Evolutionary conservation across 75 land plant species (phyloP).

Genomic region (Cryptomeria japonica): DNA sequence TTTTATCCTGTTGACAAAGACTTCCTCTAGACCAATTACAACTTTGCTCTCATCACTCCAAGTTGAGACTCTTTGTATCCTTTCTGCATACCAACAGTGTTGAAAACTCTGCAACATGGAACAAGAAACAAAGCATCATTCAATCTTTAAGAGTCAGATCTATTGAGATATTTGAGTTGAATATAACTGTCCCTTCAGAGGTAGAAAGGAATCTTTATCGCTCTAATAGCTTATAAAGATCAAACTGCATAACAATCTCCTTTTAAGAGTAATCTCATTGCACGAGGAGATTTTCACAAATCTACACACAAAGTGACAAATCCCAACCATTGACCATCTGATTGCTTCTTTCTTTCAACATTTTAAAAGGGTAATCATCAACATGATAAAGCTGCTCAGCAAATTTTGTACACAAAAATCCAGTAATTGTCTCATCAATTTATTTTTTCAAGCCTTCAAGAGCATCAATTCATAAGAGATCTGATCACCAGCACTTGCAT

Average conservation of each 20-base stretch:
- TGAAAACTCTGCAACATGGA: too few species aligned
- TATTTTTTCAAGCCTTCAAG: background rate
- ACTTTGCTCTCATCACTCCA: too few species aligned
- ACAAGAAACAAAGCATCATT: too few species aligned
- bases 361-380: background rate
- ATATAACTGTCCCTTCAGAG: too few species aligned
- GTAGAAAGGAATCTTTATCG: background rate
- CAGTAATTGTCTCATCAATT: background rate
- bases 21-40: too few species aligned
- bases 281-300: background rate
- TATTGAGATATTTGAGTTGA: too few species aligned
- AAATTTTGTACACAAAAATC: background rate
- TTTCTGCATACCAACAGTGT: too few species aligned
- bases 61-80: too few species aligned
- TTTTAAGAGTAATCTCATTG: background rate
- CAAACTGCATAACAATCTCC: background rate
- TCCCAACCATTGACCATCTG: too few species aligned
- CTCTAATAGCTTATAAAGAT: background rate
- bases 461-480: background rate
- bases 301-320: too few species aligned
- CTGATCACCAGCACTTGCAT: background rate
- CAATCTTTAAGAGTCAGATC: too few species aligned
- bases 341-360: background rate
- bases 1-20: too few species aligned
- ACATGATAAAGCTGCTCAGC: background rate